Base-by-base conservation (phyloP, 139 green algal species). In the Chlorella sorokiniana region DNA sequence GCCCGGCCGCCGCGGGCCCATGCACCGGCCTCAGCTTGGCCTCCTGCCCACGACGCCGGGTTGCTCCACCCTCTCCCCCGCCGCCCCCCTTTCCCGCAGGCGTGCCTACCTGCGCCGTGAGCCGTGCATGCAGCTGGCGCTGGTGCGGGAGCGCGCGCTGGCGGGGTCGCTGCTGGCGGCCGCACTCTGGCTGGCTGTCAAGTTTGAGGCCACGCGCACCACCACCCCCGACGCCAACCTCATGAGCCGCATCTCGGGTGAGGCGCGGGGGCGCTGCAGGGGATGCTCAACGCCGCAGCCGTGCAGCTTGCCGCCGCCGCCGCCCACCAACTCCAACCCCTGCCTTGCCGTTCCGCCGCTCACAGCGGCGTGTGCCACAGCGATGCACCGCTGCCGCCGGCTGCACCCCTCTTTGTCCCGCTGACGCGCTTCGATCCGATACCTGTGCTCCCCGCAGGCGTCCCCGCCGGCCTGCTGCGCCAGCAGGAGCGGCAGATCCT, bases 151-250 rank as follows among this genome's bases (percentile, higher is more conserved):
- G 37, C 73, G 41, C 23, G 18, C 63, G 29, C 25, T 69, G 54
- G 73, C 37, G 9, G 38, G 69, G 42, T 29, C 61, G 23, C n/a
- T 82, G 75, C 75, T 81, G 59, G 59, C 75, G 1, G 59, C 75
- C 40, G 20, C 40, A 40, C 75, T 81, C 23, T 81, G 75, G 75
- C 3, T 71, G 8, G 59, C 75, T 3, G 22, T 81, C 75, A 81
- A 81, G 41, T 81, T 71, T 61, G 59, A 72, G 75, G 75, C 59
- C 40, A 70, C 40, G 27, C 75, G 75, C 54, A 41, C 59, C 16
- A 59, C 40, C 41, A 81, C 59, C 40, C 75, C 75, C 16, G 75
- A 71, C 75, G 63, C 75, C 40, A 35, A 44, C 56, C 35, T 81
- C 56, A 81, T 81, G 75, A 33, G 33, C 16, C 59, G 59, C 40